phyloP scores from a whole-genome alignment of 2,329 filamentous ascomycete species.

The Xylariaceae sp. region DNA sequence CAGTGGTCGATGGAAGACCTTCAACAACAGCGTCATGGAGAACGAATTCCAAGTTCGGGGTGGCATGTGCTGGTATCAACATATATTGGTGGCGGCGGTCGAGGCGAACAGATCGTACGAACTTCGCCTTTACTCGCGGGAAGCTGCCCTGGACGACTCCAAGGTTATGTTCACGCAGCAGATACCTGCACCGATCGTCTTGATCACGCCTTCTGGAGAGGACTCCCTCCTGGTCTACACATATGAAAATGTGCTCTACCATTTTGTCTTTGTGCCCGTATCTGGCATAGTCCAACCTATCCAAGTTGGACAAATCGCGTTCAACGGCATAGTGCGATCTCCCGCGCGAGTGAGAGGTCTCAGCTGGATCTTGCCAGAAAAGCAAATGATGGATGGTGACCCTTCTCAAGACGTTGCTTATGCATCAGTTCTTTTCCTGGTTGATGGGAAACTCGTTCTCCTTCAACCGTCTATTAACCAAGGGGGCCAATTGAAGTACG shows the following conservation, averaged over 20 bases:
- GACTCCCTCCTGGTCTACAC: conserved; percentile 96
- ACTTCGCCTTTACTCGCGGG: conserved; percentile 87
- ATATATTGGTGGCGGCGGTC: conserved; percentile 89
- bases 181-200: conserved; percentile 79
- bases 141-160: conserved; percentile 67
- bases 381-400: conserved; percentile 82
- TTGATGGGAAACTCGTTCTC: conserved; percentile 92
- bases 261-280: conserved; percentile 78
- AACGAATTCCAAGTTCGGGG: conserved; percentile 89
- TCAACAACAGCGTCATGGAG: conserved; percentile 73
- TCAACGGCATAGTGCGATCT: conserved; percentile 92
- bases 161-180: conserved; percentile 71
- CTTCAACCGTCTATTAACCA: conserved; percentile 81
- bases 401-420: conserved; percentile 92
- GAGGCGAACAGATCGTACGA: conserved; percentile 78
- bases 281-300: conserved; percentile 68
- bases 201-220: conserved; percentile 82
- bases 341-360: conserved; percentile 87
- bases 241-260: conserved; percentile 90
- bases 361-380: conserved; percentile 92
- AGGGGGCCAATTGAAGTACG: conserved; percentile 84
- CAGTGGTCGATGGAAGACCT: conserved; percentile 94
- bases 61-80: conserved; percentile 98
- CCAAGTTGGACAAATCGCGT: conserved; percentile 95
- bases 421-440: conserved; percentile 90